Percentiles rank a stretch among this genome's conserved stretches.
These are phyloP conservation scores for Cercospora canescens DNA, from an alignment of 2,329 filamentous ascomycete genomes.

Conservation along the genomic window DNA sequence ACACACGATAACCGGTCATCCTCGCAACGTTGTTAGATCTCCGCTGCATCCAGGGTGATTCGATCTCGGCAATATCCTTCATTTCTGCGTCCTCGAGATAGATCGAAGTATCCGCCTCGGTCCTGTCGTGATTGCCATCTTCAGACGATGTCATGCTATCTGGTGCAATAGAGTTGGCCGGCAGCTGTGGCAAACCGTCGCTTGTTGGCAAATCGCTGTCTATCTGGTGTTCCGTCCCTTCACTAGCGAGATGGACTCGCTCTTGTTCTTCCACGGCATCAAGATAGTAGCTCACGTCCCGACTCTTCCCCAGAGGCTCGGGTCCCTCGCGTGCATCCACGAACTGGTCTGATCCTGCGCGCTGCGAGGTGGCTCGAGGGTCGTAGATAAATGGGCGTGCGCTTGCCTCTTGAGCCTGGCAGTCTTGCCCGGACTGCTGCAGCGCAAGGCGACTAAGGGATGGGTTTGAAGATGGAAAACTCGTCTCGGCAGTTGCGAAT, in stretches of 20 bases:
- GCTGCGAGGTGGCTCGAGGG: neutral
- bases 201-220: neutral
- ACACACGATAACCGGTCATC: neutral
- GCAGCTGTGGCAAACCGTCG: neutral
- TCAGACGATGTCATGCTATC: neutral
- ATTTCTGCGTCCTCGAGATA: neutral
- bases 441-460: neutral
- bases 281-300: neutral
- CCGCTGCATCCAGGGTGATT: neutral
- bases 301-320: neutral
- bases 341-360: neutral
- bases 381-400: conserved; percentile 2
- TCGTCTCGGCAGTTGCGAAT: neutral
- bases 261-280: conserved; percentile 8
- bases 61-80: neutral
- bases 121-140: neutral
- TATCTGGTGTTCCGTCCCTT: neutral
- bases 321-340: neutral
- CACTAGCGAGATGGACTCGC: neutral
- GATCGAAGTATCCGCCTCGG: neutral
- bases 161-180: neutral
- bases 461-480: neutral
- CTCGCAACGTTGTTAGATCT: neutral
- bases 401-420: neutral
- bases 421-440: conserved; percentile 1